Conservation (phyloP, 768 basidiomycete genomes). For the Punctularia strigosozonata region DNA sequence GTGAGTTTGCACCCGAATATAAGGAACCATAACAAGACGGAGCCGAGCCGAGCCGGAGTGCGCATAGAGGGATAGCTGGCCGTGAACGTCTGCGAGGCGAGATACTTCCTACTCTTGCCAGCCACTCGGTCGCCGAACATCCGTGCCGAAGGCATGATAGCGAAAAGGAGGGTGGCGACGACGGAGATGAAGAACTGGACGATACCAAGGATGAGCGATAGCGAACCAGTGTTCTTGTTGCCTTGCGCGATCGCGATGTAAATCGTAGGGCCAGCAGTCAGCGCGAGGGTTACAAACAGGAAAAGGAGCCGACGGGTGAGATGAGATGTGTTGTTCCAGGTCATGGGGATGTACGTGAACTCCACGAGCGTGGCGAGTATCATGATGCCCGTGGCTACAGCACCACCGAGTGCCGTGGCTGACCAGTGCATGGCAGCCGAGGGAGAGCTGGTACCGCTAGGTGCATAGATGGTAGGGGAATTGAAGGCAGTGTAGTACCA, state of each 20-base stretch:
- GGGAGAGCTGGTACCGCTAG: conserved; percentile 39
- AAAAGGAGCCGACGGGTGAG: conserved; percentile 86
- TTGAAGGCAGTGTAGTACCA: conserved; percentile 97
- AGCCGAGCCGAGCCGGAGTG: conserved; percentile 58
- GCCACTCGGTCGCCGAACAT: conserved; percentile 99
- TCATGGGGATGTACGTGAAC: conserved; percentile 96
- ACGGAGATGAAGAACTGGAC: conserved; percentile 95
- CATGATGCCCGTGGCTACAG: conserved; percentile 95
- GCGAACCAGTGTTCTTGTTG: conserved; percentile 43
- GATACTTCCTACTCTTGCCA: conserved; percentile 91
- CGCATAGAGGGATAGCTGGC: conserved; percentile 79
- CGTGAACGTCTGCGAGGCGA: conserved; percentile 97
- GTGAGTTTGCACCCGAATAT: conserved; percentile 94
- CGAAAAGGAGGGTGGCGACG: conserved; percentile 75
- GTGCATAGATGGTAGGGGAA: conserved; percentile 80
- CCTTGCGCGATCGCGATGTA: conserved; percentile 84
- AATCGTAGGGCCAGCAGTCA: conserved; percentile 89
- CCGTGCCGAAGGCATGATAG: conserved; percentile 87
- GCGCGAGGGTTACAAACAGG: conserved; percentile 77
- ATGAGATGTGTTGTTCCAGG: conserved; percentile 98
- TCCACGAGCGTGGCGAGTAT: conserved; percentile 88
- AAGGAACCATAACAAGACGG: conserved; percentile 76
- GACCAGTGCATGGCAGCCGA: conserved; percentile 84
- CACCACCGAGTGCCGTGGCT: conserved; percentile 87
- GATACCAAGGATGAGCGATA: conserved; percentile 88